Base-by-base conservation (phyloP, 2,329 filamentous ascomycete genomes). In the Pseudogymnoascus sp. region DNA sequence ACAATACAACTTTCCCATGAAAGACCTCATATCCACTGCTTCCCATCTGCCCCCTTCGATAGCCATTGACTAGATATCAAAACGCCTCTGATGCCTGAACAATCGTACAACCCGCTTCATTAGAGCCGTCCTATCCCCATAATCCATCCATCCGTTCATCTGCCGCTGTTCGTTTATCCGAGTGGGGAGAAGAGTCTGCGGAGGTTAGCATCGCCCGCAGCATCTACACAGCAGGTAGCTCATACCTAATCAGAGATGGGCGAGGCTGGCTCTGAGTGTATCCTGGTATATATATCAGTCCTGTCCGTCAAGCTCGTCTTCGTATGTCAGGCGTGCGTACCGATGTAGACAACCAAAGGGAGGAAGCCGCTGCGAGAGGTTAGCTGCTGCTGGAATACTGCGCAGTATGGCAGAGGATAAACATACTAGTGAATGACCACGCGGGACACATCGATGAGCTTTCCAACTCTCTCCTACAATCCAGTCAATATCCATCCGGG, bases 361-460 rank as follows among this genome's bases (percentile, higher is more conserved):
- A 99, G 86, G 78, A 97, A 99, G 76, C 95, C 95, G 82, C 91
- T 96, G 71, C 62, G 63, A 62, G 31, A 62, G 60, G 73, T 83
- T 69, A 82, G 77, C 67, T 66, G 3, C 63, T 14, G 57, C 61
- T 7, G 4, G 18, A 61, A 5, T 59, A 61, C 26, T 1, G 18
- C 10, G 26, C 5, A 23, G 42, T 23, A 45, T 45, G 31, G 12
- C 29, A 63, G n/a, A 23, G 7, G 14, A 45, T 61, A 8, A 29
- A 75, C 89, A 69, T 85, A 96, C 91, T 97, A 99, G 81, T 99
- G 95, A 74, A 99, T 89, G 65, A 90, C 92, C 72, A 97, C 88
- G 73, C 93, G 87, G 67, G 92, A 95, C 76, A 97, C 81, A 78
- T 97, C 95, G 76, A 99, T 95, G 80, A 97, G 84, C 83, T 93